Conservation (phyloP, 129 eudicot genomes). For the Tagetes patula region DNA sequence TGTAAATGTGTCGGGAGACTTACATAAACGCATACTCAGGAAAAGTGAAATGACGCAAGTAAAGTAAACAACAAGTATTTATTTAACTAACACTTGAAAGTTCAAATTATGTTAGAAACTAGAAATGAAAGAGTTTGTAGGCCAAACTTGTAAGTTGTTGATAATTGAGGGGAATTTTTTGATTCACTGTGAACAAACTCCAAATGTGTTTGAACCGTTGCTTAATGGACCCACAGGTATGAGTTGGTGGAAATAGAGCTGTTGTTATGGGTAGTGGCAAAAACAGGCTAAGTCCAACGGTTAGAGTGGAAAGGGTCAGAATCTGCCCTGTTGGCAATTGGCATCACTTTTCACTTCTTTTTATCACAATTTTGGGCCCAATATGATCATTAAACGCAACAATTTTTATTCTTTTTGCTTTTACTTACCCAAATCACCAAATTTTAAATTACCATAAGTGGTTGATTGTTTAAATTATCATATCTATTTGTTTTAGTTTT, state of each 20-base stretch:
- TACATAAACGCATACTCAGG: no score
- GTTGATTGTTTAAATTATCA: no score
- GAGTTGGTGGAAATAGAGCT: conserved; percentile 26
- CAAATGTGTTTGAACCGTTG: conserved; percentile 22
- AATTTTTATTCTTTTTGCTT: no score
- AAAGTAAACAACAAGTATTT: no score
- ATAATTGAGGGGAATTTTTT: neutral
- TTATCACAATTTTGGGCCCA: neutral
- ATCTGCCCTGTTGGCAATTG: conserved; percentile 26
- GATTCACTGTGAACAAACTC: neutral
- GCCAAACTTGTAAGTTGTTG: neutral
- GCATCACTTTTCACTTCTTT: conserved; percentile 16
- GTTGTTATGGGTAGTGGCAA: conserved; percentile 24
- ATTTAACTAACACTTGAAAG: no score
- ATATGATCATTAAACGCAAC: no score
- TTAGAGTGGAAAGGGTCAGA: conserved; percentile 28
- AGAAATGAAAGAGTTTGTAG: neutral
- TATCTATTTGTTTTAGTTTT: no score
- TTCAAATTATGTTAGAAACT: neutral
- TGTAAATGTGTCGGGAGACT: no score
- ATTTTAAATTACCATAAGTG: no score
- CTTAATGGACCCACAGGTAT: neutral
- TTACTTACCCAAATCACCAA: no score
- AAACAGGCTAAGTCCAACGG: conserved; percentile 27
- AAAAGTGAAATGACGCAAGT: no score